Evolutionary conservation across 805 yeast species (phyloP).

Genomic region (Kurtzmaniella cleridarum): DNA sequence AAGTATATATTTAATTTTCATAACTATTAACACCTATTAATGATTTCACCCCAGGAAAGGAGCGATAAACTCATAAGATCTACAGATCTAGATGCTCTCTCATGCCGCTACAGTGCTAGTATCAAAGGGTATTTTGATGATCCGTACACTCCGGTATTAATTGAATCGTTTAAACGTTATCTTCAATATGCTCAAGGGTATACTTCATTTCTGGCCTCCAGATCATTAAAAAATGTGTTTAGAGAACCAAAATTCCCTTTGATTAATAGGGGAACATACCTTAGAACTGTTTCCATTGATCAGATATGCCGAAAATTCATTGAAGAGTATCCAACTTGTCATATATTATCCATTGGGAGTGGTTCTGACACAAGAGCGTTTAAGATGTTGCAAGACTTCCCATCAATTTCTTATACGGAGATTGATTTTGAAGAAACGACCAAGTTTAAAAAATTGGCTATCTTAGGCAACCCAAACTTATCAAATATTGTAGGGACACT

Average conservation of each 20-base stretch:
- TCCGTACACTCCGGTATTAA: slow-evolving; percentile 22
- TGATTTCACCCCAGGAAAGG: slow-evolving; percentile 30
- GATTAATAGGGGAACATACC: slow-evolving; percentile 66
- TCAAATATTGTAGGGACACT: slow-evolving; percentile 16
- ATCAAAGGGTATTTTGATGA: slow-evolving; percentile 41
- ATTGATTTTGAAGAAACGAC: slow-evolving; percentile 58
- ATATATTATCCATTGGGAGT: slow-evolving; percentile 70
- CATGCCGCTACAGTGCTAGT: slow-evolving; percentile 55
- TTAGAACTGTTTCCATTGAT: slow-evolving; percentile 53
- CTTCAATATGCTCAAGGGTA: slow-evolving; percentile 37
- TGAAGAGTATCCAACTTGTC: slow-evolving; percentile 21
- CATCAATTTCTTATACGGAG: slow-evolving; percentile 45
- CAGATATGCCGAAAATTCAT: slow-evolving; percentile 39
- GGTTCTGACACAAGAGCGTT: slow-evolving; percentile 76
- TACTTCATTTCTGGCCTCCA: slow-evolving; percentile 31
- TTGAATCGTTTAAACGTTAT: slow-evolving; percentile 30
- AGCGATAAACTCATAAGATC: slow-evolving; percentile 43
- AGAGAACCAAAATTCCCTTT: slow-evolving; percentile 50
- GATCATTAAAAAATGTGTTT: slow-evolving; percentile 36
- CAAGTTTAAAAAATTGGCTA: slow-evolving; percentile 45
- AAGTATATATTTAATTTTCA: too few relatives aligned
- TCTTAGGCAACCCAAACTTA: slow-evolving; percentile 28
- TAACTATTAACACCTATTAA: too few relatives aligned
- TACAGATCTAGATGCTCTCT: slow-evolving; percentile 69
- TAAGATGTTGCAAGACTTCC: slow-evolving; percentile 31